These are phyloP conservation scores for Plasmodium gaboni DNA, from an alignment of 169 alveolate genomes.

Conservation along the genomic window DNA sequence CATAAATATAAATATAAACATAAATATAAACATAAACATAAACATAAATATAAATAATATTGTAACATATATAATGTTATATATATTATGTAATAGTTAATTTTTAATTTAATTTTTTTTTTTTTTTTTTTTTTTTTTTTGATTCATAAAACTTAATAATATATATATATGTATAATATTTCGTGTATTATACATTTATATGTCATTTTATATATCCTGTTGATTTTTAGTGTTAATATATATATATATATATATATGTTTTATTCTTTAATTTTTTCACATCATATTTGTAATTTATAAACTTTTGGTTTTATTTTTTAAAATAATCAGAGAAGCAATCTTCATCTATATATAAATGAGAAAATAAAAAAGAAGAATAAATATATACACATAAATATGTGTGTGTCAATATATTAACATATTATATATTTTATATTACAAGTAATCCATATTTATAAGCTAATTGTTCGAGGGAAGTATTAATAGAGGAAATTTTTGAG, in stretches of 20 bases:
- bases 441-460: constrained; percentile 43
- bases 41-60: not conserved
- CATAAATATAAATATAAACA: not conserved
- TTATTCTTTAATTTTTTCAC: not conserved
- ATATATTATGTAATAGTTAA: too few relatives aligned
- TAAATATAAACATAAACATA: not conserved
- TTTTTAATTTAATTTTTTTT: too few relatives aligned
- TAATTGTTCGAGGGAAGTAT: constrained; percentile 22
- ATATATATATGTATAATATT: too few relatives aligned
- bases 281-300: not conserved
- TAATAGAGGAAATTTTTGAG: constrained; percentile 25
- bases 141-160: too few relatives aligned
- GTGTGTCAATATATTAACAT: not conserved
- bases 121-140: too few relatives aligned
- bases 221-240: not conserved
- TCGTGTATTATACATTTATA: not conserved
- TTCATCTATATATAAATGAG: not conserved
- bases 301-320: not conserved
- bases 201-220: not conserved
- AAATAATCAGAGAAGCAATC: constrained; percentile 8
- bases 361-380: not conserved
- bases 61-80: too few relatives aligned
- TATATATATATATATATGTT: not conserved
- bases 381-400: not conserved
- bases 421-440: constrained; percentile 17